Evolutionary conservation across 306 rosid species (phyloP).

Genomic region (Cucurbita maxima): DNA sequence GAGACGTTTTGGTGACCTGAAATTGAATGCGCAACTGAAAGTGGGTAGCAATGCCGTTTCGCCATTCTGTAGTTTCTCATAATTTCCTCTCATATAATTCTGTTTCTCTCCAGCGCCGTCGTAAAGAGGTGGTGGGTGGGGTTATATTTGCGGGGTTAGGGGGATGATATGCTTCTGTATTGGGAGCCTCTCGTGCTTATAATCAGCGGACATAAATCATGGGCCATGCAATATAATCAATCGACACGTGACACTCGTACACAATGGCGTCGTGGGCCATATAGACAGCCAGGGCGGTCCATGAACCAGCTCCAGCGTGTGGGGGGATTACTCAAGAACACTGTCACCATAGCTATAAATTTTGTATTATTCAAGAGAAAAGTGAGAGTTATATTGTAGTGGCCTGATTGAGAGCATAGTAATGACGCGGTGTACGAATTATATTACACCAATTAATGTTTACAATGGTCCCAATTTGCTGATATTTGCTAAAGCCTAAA

Average conservation of each 20-base stretch:
- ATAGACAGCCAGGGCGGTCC: not conserved
- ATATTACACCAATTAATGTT: not conserved
- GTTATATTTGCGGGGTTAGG: not conserved
- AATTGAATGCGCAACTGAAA: conserved; percentile 23
- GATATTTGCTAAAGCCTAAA: not conserved
- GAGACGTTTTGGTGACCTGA: conserved; percentile 11
- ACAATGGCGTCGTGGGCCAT: conserved; percentile 5
- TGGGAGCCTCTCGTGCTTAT: conserved; percentile 10
- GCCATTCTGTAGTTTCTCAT: conserved; percentile 1
- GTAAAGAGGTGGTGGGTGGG: not conserved
- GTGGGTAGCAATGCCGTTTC: conserved; percentile 22
- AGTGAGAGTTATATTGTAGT: too few species aligned
- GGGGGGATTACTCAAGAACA: too few species aligned
- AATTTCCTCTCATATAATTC: not conserved
- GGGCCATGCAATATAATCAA: conserved; percentile 42
- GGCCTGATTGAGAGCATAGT: too few species aligned
- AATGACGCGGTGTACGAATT: not conserved
- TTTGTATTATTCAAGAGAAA: too few species aligned
- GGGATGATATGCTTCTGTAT: not conserved
- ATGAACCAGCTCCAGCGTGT: not conserved
- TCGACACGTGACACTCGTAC: conserved; percentile 50
- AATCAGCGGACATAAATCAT: conserved; percentile 21
- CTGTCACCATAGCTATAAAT: too few species aligned
- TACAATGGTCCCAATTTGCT: not conserved
- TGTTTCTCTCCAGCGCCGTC: not conserved